phyloP scores from a whole-genome alignment of 1,284 basidiomycete species.

The Sanghuangporus weigelae region DNA sequence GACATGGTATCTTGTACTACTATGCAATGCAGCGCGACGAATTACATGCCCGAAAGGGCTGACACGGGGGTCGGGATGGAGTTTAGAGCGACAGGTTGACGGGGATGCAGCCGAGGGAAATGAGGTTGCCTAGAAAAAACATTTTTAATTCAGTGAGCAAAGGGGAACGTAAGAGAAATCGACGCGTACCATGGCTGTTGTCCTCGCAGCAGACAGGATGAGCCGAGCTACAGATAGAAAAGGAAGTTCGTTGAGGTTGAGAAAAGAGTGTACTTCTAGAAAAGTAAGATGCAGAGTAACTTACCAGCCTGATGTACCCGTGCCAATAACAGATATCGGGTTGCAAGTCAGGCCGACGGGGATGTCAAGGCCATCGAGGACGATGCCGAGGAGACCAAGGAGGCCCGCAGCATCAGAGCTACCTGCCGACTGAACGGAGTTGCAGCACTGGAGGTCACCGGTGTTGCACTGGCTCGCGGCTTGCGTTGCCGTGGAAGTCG shows the following conservation, averaged over 20 bases:
- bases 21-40: background rate
- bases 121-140: background rate
- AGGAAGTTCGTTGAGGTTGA: background rate
- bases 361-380: conserved; percentile 4
- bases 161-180: too few species aligned
- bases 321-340: conserved; percentile 11
- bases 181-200: conserved; percentile 8
- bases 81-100: conserved; percentile 2
- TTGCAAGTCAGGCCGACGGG: conserved; percentile 13
- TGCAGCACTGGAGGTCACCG: conserved; percentile 18
- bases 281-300: background rate
- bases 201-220: conserved; percentile 16
- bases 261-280: background rate
- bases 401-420: background rate
- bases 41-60: background rate
- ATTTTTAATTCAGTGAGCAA: background rate
- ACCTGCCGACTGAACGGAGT: conserved; percentile 13
- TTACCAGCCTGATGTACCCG: background rate
- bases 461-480: conserved; percentile 14
- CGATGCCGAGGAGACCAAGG: conserved; percentile 14
- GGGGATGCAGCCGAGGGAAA: conserved; percentile 6
- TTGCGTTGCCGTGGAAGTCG: background rate
- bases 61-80: background rate
- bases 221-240: background rate
- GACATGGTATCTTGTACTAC: too few species aligned